A percentile compares a stretch with the other conserved stretches of the same genome.
Evolutionary conservation across 169 alveolate species (phyloP).

Genomic region (Pseudocohnilembus persalinus): DNA sequence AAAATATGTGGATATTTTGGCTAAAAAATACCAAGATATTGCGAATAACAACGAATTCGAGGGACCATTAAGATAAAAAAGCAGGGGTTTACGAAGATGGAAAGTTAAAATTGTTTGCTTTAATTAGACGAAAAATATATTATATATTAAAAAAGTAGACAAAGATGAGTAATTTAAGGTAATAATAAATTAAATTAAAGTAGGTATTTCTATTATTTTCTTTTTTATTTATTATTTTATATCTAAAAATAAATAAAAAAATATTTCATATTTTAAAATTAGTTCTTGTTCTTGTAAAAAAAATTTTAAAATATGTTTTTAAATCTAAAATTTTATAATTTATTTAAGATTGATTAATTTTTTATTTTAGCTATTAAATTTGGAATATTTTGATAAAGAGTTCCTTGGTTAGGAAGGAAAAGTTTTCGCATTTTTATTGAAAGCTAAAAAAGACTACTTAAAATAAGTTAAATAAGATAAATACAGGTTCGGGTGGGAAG

Average conservation of each 20-base stretch:
- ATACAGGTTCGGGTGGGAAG: not conserved
- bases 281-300: too few species aligned
- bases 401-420: not conserved
- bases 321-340: too few species aligned
- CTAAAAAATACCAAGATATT: not conserved
- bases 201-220: too few species aligned
- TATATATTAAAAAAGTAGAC: not conserved
- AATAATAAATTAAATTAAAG: too few species aligned
- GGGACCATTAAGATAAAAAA: not conserved
- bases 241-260: too few species aligned
- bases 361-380: not conserved
- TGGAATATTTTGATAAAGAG: not conserved
- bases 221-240: too few species aligned
- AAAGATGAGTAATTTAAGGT: not conserved
- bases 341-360: too few species aligned
- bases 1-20: not conserved
- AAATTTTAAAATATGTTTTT: too few species aligned
- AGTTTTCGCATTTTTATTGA: not conserved
- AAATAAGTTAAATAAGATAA: not conserved
- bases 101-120: not conserved
- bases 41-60: not conserved
- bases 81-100: not conserved
- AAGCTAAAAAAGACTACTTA: not conserved
- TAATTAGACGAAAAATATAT: not conserved
- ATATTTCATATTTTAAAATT: too few species aligned